phyloP scores from a whole-genome alignment of 2,329 filamentous ascomycete species.

The Aspergillus sp. region DNA sequence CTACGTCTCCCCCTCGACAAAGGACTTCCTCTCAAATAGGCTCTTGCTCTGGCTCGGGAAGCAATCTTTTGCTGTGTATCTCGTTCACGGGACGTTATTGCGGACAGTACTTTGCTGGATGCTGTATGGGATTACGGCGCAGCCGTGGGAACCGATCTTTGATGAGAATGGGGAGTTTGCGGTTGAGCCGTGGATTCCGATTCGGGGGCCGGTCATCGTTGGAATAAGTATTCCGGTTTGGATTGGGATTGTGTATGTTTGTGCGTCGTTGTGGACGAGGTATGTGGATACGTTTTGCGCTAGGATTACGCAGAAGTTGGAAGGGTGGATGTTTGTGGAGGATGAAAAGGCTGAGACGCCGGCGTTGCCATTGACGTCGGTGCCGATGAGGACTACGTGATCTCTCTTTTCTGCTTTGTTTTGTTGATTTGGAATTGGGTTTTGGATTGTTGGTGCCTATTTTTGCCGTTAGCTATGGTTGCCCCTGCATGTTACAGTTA shows the following conservation, averaged over 20 bases:
- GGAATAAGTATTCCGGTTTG: conserved; percentile 42
- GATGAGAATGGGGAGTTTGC: conserved; percentile 35
- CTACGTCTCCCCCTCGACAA: conserved; percentile 44
- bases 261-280: conserved; percentile 46
- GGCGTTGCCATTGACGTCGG: conserved; percentile 15
- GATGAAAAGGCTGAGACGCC: conserved; percentile 26
- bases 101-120: conserved; percentile 47
- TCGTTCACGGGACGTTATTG: conserved; percentile 48
- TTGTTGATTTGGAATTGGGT: not conserved
- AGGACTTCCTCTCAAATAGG: conserved; percentile 45
- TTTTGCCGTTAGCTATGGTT: too few species aligned
- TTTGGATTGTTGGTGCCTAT: too few species aligned
- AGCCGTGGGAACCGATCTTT: conserved; percentile 38
- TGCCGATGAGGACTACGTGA: conserved; percentile 19
- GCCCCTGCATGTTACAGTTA: not conserved
- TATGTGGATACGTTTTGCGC: conserved; percentile 49
- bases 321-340: conserved; percentile 43
- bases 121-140: conserved; percentile 45
- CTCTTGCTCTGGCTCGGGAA: conserved; percentile 50
- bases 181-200: conserved; percentile 37
- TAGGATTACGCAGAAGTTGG: conserved; percentile 42
- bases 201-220: conserved; percentile 35
- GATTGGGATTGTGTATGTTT: conserved; percentile 41
- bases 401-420: not conserved
- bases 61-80: conserved; percentile 51